Evolutionary conservation across 179 eudicot genomes (phyloP).

Genomic region (Amaranthus tricolor): DNA sequence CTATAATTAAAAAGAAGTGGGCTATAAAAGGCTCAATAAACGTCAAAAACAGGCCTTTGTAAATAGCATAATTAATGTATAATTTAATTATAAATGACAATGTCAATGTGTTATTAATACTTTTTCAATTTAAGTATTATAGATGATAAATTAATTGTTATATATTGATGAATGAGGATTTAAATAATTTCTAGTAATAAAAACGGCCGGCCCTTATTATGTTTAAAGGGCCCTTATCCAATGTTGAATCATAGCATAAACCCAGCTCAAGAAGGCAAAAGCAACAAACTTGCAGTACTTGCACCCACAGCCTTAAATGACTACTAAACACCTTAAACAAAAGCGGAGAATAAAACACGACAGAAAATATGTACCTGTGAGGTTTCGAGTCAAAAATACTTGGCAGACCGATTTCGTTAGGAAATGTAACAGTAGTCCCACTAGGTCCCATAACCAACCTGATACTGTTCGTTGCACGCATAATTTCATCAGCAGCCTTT

Average conservation of each 20-base stretch:
- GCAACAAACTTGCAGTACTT: not conserved
- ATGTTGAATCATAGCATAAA: not conserved
- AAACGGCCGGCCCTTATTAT: too few species aligned
- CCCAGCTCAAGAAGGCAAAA: not conserved
- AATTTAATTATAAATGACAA: too few species aligned
- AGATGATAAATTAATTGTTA: too few species aligned
- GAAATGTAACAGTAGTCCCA: constrained; percentile 77
- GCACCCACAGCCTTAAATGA: not conserved
- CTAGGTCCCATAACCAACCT: constrained; percentile 69
- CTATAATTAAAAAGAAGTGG: too few species aligned
- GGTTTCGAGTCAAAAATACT: constrained; percentile 61
- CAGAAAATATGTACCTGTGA: constrained; percentile 41
- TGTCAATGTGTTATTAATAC: not conserved
- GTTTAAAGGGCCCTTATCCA: too few species aligned
- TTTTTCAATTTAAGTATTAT: too few species aligned
- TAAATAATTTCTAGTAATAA: not conserved
- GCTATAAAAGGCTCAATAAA: too few species aligned
- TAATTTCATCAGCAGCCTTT: constrained; percentile 67
- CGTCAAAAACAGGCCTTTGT: too few species aligned
- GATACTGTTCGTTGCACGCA: constrained; percentile 63
- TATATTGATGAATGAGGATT: not conserved
- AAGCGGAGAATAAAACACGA: not conserved
- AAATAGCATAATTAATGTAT: too few species aligned
- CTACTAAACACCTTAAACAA: not conserved
- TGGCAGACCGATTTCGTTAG: constrained; percentile 79